Evolutionary conservation across 1,284 basidiomycete genomes (phyloP), one percentile per base, ranked within the genome.

Genomic region (Tylopilus sp.): DNA sequence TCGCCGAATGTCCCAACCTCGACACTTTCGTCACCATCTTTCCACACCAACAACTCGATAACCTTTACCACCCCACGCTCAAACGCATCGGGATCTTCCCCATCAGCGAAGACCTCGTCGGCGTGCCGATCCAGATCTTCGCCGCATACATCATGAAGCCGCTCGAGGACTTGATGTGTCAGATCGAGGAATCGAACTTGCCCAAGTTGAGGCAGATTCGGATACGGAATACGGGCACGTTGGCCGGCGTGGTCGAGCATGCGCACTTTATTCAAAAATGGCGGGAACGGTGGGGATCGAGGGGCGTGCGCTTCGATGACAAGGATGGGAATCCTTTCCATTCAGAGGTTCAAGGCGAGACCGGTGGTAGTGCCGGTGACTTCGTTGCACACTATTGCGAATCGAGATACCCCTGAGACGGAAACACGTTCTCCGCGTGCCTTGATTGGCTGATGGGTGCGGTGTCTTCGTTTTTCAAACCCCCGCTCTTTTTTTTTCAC

Each of bases 1-100:
- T 79, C 13, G 58, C 67, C 29, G 60, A 69, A 29, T 71, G 75
- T 43, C 62, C 72, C n/a, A 72, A 73, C 45, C 72, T 79, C 33
- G 67, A 68, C 19, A 68, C 70, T 1, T 69, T 72, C 43, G 70
- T 47, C 64, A 64, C 54, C 64, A 77, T 59, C 60, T 76, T 58
- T 50, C 78, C 57, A 29, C 68, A 50, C 61, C 72, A 71, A 28
- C 64, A 67, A 6, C 57, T 61, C 57, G 69, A 54, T 52, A 63
- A 46, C 52, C 56, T 71, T 13, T 62, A 57, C 17, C 67, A 69
- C 35, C 57, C 70, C 11, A 52, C 68, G 1, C 52, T 69, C 11
- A 50, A 56, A 42, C 69, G 69, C 28, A 70, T 69, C n/a, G 69
- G 67, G 19, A 67, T 69, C 24, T 72, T 72, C 22, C 67, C 70